Evolutionary conservation across 2,329 filamentous ascomycete species (phyloP).

Genomic region (Exophiala sideris): DNA sequence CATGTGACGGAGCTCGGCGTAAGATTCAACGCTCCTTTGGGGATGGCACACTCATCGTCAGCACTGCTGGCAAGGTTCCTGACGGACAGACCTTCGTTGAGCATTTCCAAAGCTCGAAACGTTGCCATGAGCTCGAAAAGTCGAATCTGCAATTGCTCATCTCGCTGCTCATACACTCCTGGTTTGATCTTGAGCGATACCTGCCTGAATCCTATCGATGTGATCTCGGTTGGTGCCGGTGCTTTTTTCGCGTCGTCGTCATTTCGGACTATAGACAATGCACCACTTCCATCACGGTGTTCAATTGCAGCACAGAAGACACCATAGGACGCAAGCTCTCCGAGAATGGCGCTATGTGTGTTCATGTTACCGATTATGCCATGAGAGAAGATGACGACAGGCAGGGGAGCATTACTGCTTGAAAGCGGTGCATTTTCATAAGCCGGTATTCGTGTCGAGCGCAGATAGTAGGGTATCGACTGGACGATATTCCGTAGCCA

Average conservation of each 20-base stretch:
- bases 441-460: slow-evolving; percentile 28
- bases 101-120: slow-evolving; percentile 63
- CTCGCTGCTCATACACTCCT: slow-evolving; percentile 64
- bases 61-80: slow-evolving; percentile 34
- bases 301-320: slow-evolving; percentile 77
- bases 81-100: slow-evolving; percentile 56
- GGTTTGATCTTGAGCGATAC: slow-evolving; percentile 60
- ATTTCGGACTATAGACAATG: slow-evolving; percentile 66
- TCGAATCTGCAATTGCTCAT: slow-evolving; percentile 69
- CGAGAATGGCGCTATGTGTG: slow-evolving; percentile 79
- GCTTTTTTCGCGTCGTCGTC: slow-evolving; percentile 3
- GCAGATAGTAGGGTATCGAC: slow-evolving; percentile 25
- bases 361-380: slow-evolving; percentile 77
- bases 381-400: slow-evolving; percentile 81
- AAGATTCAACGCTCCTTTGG: slow-evolving; percentile 58
- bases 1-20: slow-evolving; percentile 71
- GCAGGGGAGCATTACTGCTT: slow-evolving; percentile 60
- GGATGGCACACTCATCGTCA: slow-evolving; percentile 41
- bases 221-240: slow-evolving; percentile 34
- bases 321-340: slow-evolving; percentile 75
- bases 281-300: slow-evolving; percentile 76
- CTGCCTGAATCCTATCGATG: slow-evolving; percentile 41
- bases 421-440: slow-evolving; percentile 54
- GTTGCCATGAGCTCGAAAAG: slow-evolving; percentile 73
- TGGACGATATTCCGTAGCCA: slow-evolving; percentile 36